Evolutionary conservation across 2,329 filamentous ascomycete species (phyloP).

Genomic region (Fusarium sp.): DNA sequence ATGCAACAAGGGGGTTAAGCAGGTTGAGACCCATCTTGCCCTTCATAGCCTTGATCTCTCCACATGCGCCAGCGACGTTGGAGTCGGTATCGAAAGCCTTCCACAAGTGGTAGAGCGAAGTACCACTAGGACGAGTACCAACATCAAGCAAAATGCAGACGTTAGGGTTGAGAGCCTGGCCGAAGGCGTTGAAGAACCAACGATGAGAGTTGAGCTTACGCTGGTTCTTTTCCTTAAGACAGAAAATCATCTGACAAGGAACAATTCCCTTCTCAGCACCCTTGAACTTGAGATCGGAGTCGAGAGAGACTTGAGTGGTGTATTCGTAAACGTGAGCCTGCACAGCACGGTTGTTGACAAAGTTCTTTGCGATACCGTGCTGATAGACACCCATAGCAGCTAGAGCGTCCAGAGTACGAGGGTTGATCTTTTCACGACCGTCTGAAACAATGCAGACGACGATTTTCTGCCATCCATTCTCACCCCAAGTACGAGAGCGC

Average conservation of each 20-base stretch:
- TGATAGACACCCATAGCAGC: constrained; percentile 99
- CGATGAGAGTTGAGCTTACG: constrained; percentile 98
- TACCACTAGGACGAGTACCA: constrained; percentile 88
- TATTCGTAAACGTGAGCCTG: constrained; percentile 99
- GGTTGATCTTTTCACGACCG: constrained; percentile 89
- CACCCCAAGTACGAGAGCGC: constrained; percentile 95
- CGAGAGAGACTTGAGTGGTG: constrained; percentile 96
- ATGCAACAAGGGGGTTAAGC: constrained; percentile 93
- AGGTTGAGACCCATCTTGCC: constrained; percentile 85
- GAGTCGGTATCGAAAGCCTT: constrained; percentile 99
- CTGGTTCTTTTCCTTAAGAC: constrained; percentile 95
- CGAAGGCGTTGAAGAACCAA: constrained; percentile 99
- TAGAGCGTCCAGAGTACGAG: constrained; percentile 90
- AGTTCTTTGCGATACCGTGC: constrained; percentile 97
- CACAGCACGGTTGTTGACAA: constrained; percentile 95
- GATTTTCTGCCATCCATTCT: constrained; percentile 98
- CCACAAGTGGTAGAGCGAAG: constrained; percentile 97
- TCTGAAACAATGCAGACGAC: constrained; percentile 97
- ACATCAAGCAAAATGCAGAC: constrained; percentile 98
- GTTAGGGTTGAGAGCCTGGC: constrained; percentile 90
- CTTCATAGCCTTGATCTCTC: constrained; percentile 98
- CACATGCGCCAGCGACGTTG: constrained; percentile 94
- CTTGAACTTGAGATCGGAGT: constrained; percentile 97
- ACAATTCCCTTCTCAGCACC: constrained; percentile 99
- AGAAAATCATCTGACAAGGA: constrained; percentile 98